Evolutionary conservation across 768 basidiomycete genomes (phyloP), one percentile per base, ranked within the genome.

Genomic region (Calocybe gangraenosa): DNA sequence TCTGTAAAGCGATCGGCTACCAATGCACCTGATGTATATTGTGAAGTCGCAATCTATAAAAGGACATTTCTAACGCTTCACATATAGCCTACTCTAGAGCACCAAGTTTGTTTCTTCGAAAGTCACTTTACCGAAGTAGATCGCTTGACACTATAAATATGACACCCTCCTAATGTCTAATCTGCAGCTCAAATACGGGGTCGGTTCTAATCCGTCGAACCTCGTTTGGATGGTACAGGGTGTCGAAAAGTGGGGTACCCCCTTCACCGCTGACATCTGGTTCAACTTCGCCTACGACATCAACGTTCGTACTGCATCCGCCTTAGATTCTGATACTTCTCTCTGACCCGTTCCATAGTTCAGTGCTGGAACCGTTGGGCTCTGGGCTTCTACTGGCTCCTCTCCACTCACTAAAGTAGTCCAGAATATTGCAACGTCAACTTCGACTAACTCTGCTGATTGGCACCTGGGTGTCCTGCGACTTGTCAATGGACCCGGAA

Each of bases 201-300:
- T 80, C 14, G 65, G 63, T 3, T 69, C 75, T 7, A 76, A 68
- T 50, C 62, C 66, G 1, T 73, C 70, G 3, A 64, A 76, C 57
- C 65, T 82, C 11, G 67, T 73, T 30, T 82, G 79, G 79, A 73
- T 74, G 65, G 67, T 79, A 17, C 50, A 57, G 9, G 65, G 70
- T 21, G 56, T 64, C 7, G 61, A 68, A 20, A 65, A 79, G 54
- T 82, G 78, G 76, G 64, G 69, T 39, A 70, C 72, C 1, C 65
- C 74, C 1, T 76, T 76, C 62, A 66, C 63, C 13, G 65, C 80
- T 5, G 74, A 69, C 30, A 71, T 69, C 38, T 83, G 79, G 79
- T 78, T 71, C 65, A 82, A 82, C 68, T 81, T 83, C 51, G 80
- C 79, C 22, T 82, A 82, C 52, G 80, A 82, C 49, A 81, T 81